Evolutionary conservation across 768 basidiomycete species (phyloP), one percentile per base, ranked within the genome.

Genomic region (Lactarius hengduanensis): DNA sequence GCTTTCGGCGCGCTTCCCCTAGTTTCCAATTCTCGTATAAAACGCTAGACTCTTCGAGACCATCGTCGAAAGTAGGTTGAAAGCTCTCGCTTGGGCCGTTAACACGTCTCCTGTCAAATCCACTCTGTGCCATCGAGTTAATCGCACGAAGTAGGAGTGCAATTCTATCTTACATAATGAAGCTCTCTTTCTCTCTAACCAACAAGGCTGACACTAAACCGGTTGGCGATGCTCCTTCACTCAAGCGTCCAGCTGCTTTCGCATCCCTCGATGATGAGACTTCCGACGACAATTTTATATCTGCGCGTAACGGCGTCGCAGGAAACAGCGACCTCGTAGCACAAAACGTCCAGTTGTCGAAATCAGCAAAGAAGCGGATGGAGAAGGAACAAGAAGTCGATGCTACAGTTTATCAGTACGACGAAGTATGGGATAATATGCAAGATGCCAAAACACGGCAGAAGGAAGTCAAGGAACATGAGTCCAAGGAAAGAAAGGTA

Each of bases 341-440:
- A 15, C 85, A 85, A 72, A 85, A 84, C 76, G 80, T 83, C 16
- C 81, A 79, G 64, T 78, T 85, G 41, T 90, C 90, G 30, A 86
- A 84, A 72, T 78, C 84, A n/a, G 79, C 80, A 76, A 86, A 81
- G 79, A 90, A 88, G 73, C 84, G 85, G 70, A 86, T 96, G 78
- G 87, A 92, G 68, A 84, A 84, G 59, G 95, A 96, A 75, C 84
- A 87, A 78, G 81, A 82, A 68, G 80, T 94, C 3, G 96, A 98
- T 71, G 74, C 83, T 53, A 89, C 88, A 0, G 91, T 96, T 4
- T 98, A 90, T 75, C 87, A 96, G 76, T 99, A 99, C 73, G 97
- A 99, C 74, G 95, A 93, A 77, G 87, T 98, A 4, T 98, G 89
- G 84, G 97, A 99, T 73, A 86, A 84, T 70, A 98, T 99, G 89